These are phyloP conservation scores for Cyberlindnera amylophila DNA, from an alignment of 805 yeast species.

Conservation along the genomic window DNA sequence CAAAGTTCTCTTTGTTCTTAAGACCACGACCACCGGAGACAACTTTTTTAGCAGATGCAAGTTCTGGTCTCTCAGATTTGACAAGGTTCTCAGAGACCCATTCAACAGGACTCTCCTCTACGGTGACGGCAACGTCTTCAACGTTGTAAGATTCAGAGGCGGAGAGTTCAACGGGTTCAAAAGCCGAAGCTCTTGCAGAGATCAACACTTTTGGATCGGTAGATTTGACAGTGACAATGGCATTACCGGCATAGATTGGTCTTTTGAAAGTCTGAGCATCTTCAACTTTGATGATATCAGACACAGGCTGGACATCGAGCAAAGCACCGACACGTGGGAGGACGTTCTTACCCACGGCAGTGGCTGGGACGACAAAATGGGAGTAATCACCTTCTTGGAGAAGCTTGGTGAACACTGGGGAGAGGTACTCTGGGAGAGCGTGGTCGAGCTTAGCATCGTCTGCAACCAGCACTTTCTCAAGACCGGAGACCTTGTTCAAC, in stretches of 20 bases:
- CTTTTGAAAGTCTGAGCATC: constrained; percentile 73
- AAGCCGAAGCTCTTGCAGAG: constrained; percentile 85
- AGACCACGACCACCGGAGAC: constrained; percentile 95
- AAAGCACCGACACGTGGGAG: constrained; percentile 85
- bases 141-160: constrained; percentile 36
- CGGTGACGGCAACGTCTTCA: constrained; percentile 42
- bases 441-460: constrained; percentile 58
- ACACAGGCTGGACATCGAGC: constrained; percentile 81
- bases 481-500: constrained; percentile 48
- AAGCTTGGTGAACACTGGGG: constrained; percentile 57
- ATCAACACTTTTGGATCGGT: constrained; percentile 61
- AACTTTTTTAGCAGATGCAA: constrained; percentile 75
- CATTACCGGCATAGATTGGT: constrained; percentile 96
- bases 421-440: constrained; percentile 72
- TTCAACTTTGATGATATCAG: constrained; percentile 72
- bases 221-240: constrained; percentile 74
- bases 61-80: constrained; percentile 84
- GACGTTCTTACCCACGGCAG: constrained; percentile 84
- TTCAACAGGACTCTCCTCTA: constrained; percentile 39
- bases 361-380: constrained; percentile 76
- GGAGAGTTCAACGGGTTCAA: constrained; percentile 44
- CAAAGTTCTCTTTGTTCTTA: constrained; percentile 85
- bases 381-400: constrained; percentile 41
- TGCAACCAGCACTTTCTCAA: constrained; percentile 45
- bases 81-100: constrained; percentile 77